phyloP scores from a whole-genome alignment of 257 asterid genomes.

The Solanum gracilifrons region DNA sequence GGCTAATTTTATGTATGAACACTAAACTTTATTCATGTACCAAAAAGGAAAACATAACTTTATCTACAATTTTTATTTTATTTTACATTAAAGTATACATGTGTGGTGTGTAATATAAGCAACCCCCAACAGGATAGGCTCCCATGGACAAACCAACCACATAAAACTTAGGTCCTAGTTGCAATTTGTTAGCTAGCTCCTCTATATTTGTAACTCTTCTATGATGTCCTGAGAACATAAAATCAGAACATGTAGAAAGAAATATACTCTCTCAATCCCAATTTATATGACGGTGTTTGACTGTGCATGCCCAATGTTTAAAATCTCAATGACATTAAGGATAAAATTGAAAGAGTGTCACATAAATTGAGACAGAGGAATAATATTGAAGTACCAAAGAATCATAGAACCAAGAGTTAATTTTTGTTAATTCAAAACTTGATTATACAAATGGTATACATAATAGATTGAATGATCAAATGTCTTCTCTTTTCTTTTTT shows the following conservation, averaged over 20 bases:
- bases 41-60: not conserved
- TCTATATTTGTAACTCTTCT: constrained; percentile 44
- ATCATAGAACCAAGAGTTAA: not conserved
- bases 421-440: too few relatives aligned
- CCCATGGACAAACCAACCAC: constrained; percentile 65
- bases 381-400: not conserved
- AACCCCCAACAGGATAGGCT: constrained; percentile 52
- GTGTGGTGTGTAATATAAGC: constrained; percentile 62
- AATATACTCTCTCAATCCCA: not conserved
- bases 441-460: not conserved
- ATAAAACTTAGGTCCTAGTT: constrained; percentile 58
- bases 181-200: constrained; percentile 62
- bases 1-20: not conserved
- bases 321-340: too few relatives aligned
- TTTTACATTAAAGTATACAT: constrained; percentile 14
- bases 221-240: constrained; percentile 40
- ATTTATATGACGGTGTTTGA: too few relatives aligned
- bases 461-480: not conserved
- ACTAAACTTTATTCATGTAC: not conserved
- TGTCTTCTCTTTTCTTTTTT: too few relatives aligned
- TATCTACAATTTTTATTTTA: too few relatives aligned
- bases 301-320: too few relatives aligned
- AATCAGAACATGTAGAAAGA: not conserved
- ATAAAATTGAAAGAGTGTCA: too few relatives aligned
- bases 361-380: too few relatives aligned